Conservation (phyloP, 495 filamentous ascomycete genomes). For the Aspergillus funiculosus region DNA sequence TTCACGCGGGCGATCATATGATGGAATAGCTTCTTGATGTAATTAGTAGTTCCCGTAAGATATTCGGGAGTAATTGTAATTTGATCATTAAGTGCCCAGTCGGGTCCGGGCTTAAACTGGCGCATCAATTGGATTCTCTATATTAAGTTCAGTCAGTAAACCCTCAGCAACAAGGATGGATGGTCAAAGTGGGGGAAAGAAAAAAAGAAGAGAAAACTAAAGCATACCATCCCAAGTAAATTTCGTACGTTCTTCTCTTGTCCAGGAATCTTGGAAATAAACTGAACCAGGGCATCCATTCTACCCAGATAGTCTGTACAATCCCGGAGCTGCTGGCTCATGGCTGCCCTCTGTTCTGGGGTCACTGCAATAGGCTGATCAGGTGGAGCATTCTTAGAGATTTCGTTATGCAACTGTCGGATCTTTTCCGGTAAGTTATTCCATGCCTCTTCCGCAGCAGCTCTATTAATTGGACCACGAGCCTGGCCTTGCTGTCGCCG, state of each 20-base stretch:
- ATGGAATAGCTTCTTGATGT: slow-evolving; percentile 41
- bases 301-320: slow-evolving; percentile 36
- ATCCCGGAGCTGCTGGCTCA: slow-evolving; percentile 44
- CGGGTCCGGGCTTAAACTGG: slow-evolving; percentile 50
- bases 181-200: too few relatives aligned
- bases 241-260: slow-evolving; percentile 42
- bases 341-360: slow-evolving; percentile 40
- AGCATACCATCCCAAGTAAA: slow-evolving; percentile 41
- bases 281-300: slow-evolving; percentile 39
- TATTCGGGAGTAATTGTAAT: slow-evolving; percentile 56
- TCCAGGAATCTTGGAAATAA: slow-evolving; percentile 30
- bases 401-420: slow-evolving; percentile 36
- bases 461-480: slow-evolving; percentile 26
- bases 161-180: too few relatives aligned
- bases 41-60: slow-evolving; percentile 44
- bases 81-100: slow-evolving; percentile 48
- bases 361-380: slow-evolving; percentile 30
- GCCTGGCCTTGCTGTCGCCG: slow-evolving; percentile 30
- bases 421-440: slow-evolving; percentile 35
- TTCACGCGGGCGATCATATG: slow-evolving; percentile 36
- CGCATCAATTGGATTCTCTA: slow-evolving; percentile 53
- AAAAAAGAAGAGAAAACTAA: background rate
- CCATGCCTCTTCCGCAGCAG: slow-evolving; percentile 37
- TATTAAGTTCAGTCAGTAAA: slow-evolving; percentile 20
- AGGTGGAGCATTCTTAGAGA: slow-evolving; percentile 29